Base-by-base conservation (phyloP, 305 asterid genomes). In the Fraxinus nigra region DNA sequence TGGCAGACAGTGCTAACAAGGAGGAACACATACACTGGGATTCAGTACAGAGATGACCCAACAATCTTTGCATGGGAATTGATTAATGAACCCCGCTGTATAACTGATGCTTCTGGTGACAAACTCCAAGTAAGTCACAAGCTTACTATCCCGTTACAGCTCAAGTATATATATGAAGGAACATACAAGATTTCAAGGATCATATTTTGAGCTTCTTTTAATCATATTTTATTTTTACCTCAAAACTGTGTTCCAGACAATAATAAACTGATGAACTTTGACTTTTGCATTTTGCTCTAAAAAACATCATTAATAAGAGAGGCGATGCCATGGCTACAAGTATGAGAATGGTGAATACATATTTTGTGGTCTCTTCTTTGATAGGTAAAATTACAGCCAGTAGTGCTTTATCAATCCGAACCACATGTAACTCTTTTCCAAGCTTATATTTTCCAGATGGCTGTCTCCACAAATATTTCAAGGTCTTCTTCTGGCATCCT, bases 101-200 rank as follows among this genome's bases (percentile, higher is more conserved):
- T 91, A 70, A 89, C 96, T 14, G 99, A 97, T 84, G 90, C 91
- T 88, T 97, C 98, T 76, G 99, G 99, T 79, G 96, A 94, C 87
- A 93, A 98, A 7, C 95, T 97, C 83, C 99, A 97, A 95, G 99
- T 93, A 86, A 86, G 85, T 86, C 28, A 7, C 61, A 30, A 74
- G 56, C 61, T 70, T 46, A 33, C 81, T 73, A 20, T 16, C 80
- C 86, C 43, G 13, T 75, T 79, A 26, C 13, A 69, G 14, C 43
- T 72, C 48, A 7, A 2, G 20, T 9, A 67, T 1, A 24, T 10
- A 10, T 26, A 24, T 67, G 74, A 30, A 67, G 37, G 74, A 28
- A 63, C 16, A 26, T 63, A 6, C 11, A 22, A 63, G 34, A 63
- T 70, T 34, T 43, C 34, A 16, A 40, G 56, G 22, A 54, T 74